Conservation (phyloP, 2,329 filamentous ascomycete species). For the Davidsoniella neocaledoniae region DNA sequence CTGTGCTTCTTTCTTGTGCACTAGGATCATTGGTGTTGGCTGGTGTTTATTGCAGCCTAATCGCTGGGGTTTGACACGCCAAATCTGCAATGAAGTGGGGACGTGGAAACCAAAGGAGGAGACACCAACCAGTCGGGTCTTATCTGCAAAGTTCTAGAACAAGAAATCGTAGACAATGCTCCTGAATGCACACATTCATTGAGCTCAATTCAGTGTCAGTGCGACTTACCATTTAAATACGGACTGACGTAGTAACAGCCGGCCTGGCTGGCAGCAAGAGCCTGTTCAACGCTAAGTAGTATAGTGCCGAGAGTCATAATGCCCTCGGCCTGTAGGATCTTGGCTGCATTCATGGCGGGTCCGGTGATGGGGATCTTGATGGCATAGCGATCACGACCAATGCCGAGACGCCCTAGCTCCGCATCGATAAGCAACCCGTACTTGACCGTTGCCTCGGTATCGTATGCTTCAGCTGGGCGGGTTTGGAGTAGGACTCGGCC, state of each 20-base stretch:
- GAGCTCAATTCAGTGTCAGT: neutral
- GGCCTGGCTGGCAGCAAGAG: conserved; percentile 31
- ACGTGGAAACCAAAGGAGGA: neutral
- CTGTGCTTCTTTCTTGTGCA: neutral
- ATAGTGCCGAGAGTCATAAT: conserved; percentile 31
- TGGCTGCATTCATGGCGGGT: conserved; percentile 28
- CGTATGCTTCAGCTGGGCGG: conserved; percentile 28
- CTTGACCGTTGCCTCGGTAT: conserved; percentile 26
- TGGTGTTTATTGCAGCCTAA: too few species aligned
- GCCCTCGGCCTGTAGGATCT: conserved; percentile 25
- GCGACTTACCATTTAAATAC: conserved; percentile 28
- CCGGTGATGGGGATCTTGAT: conserved; percentile 36
- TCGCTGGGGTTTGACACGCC: neutral
- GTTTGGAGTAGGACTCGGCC: conserved; percentile 33
- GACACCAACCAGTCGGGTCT: neutral
- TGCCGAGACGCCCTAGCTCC: conserved; percentile 28
- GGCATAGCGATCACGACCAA: conserved; percentile 28
- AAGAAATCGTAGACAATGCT: neutral
- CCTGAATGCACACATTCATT: too few species aligned
- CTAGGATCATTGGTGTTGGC: too few species aligned
- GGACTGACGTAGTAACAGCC: conserved; percentile 31
- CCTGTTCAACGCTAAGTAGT: conserved; percentile 30
- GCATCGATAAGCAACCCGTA: conserved; percentile 29
- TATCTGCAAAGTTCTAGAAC: neutral
- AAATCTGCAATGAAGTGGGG: neutral